Conservation (phyloP, 208 protist species). For the Crithidia expoeki region DNA sequence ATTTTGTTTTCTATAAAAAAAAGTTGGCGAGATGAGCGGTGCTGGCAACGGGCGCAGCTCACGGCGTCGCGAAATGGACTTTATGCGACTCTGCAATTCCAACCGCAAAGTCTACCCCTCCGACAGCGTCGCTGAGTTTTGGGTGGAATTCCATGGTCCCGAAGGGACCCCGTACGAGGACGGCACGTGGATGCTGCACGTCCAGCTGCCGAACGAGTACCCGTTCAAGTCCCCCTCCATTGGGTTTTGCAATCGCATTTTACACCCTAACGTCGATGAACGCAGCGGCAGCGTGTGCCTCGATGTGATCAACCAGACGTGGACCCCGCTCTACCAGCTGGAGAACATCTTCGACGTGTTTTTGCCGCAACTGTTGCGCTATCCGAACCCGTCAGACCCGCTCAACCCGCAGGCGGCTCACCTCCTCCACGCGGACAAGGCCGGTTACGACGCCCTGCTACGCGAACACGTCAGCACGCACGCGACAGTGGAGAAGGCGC, state of each 20-base stretch:
- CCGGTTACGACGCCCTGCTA: conserved; percentile 69
- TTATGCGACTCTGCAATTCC: conserved; percentile 98
- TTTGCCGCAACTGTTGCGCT: conserved; percentile 97
- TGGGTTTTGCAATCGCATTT: conserved; percentile 98
- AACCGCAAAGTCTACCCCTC: conserved; percentile 93
- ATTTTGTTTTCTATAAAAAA: neutral
- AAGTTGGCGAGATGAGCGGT: conserved; percentile 11
- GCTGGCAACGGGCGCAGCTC: conserved; percentile 40
- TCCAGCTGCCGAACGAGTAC: conserved; percentile 96
- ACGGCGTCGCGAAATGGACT: conserved; percentile 93
- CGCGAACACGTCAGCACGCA: conserved; percentile 71
- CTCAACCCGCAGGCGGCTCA: conserved; percentile 96
- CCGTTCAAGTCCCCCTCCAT: conserved; percentile 99
- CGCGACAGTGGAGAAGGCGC: conserved; percentile 64
- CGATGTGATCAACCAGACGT: conserved; percentile 99
- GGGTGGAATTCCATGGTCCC: conserved; percentile 97
- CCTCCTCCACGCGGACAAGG: conserved; percentile 91
- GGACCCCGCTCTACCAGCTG: conserved; percentile 98
- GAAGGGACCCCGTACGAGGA: conserved; percentile 97
- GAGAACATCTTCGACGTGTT: conserved; percentile 96
- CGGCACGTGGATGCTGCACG: conserved; percentile 97
- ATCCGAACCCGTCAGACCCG: conserved; percentile 98
- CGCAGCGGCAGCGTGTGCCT: conserved; percentile 98
- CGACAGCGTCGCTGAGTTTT: conserved; percentile 94
- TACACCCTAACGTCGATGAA: conserved; percentile 99